Percentiles rank a stretch among this genome's conserved stretches.
Conservation (phyloP, 148 eudicot species). For the Rhododendron ferrugineum region DNA sequence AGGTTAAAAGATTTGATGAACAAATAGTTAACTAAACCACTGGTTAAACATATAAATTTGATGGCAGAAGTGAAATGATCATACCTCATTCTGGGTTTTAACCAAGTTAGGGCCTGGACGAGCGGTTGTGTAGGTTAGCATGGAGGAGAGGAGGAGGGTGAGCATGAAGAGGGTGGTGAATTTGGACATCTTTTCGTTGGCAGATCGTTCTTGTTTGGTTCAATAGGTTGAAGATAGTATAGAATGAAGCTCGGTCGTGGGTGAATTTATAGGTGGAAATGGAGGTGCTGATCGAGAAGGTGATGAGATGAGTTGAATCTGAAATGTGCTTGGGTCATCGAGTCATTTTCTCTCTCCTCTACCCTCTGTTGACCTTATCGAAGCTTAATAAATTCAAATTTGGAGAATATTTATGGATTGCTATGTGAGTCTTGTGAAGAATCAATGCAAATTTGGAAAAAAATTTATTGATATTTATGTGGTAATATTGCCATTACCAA, state of each 20-base stretch:
- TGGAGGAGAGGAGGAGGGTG: constrained; percentile 12
- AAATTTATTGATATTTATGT: not conserved
- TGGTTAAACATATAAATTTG: not conserved
- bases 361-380: not conserved
- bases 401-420: not conserved
- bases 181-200: constrained; percentile 14
- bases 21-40: not conserved
- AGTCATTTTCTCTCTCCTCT: not conserved
- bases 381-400: not conserved
- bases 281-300: not conserved
- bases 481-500: not conserved
- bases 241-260: not conserved
- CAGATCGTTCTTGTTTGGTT: not conserved
- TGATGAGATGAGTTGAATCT: not conserved
- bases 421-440: not conserved
- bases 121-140: constrained; percentile 7
- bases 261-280: not conserved
- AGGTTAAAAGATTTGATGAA: not conserved
- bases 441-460: not conserved
- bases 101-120: constrained; percentile 7
- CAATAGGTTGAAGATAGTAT: not conserved
- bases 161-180: constrained; percentile 12
- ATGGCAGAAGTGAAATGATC: not conserved
- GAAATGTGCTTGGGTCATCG: not conserved
- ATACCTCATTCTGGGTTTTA: not conserved